Evolutionary conservation across 2,329 filamentous ascomycete species (phyloP).

Genomic region (Periconia macrospinosa): DNA sequence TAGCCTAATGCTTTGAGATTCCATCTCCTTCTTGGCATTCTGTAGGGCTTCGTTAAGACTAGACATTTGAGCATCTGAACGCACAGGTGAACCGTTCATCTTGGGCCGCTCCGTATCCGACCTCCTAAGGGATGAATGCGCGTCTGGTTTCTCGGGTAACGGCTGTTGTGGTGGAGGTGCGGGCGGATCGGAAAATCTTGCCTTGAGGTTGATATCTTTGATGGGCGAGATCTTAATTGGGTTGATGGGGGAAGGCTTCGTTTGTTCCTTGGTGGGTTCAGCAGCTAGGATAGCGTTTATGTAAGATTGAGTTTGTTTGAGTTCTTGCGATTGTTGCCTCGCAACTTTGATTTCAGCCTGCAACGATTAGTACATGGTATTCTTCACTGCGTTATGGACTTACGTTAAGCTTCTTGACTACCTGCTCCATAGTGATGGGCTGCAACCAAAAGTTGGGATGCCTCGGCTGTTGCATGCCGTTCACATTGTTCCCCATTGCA

Average conservation of each 20-base stretch:
- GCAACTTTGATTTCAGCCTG: conserved; percentile 90
- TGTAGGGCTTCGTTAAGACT: conserved; percentile 83
- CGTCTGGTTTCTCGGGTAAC: conserved; percentile 88
- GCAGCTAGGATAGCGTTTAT: conserved; percentile 75
- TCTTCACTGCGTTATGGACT: conserved; percentile 42
- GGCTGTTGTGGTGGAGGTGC: conserved; percentile 92
- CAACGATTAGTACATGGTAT: conserved; percentile 22
- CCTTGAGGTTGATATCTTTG: conserved; percentile 69
- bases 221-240: conserved; percentile 48
- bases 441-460: conserved; percentile 82
- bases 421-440: conserved; percentile 89
- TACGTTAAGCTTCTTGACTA: conserved; percentile 84
- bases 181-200: conserved; percentile 88
- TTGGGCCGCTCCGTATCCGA: conserved; percentile 75
- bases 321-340: conserved; percentile 82
- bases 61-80: conserved; percentile 73
- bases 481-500: conserved; percentile 60
- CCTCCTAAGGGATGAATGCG: conserved; percentile 68
- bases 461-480: conserved; percentile 68
- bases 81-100: conserved; percentile 60
- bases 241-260: conserved; percentile 48
- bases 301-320: conserved; percentile 80
- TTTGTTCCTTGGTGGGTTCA: conserved; percentile 60
- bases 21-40: conserved; percentile 82
- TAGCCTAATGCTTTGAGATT: conserved; percentile 77